Percentiles rank a stretch among this genome's conserved stretches.
Conservation (phyloP, 805 yeast species). For the Candida easanensis region DNA sequence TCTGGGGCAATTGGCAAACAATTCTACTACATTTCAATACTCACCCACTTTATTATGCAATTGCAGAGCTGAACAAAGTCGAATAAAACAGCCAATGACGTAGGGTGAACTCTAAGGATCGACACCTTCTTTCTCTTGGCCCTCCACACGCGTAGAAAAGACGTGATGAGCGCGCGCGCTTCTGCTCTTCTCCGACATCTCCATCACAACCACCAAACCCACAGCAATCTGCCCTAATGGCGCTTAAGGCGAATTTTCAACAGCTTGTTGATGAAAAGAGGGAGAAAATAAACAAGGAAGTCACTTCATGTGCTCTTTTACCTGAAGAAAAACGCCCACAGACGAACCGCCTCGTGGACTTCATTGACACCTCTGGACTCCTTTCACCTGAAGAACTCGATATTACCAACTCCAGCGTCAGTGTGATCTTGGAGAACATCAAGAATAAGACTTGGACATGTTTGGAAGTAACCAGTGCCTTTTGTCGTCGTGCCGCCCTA, state of each 20-base stretch:
- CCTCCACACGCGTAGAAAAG: not conserved
- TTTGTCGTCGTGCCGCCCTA: constrained; percentile 54
- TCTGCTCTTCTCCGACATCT: constrained; percentile 1
- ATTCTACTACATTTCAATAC: too few species aligned
- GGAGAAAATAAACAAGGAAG: not conserved
- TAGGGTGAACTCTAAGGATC: too few species aligned
- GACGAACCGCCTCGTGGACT: not conserved
- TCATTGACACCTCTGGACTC: not conserved
- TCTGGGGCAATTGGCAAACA: too few species aligned
- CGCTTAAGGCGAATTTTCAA: not conserved
- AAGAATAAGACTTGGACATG: constrained; percentile 34
- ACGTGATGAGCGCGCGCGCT: not conserved
- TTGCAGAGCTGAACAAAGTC: too few species aligned
- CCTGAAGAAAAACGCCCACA: not conserved
- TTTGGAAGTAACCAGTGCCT: constrained; percentile 47
- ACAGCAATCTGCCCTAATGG: not conserved
- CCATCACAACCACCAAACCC: not conserved
- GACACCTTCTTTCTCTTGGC: too few species aligned
- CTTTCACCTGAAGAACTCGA: constrained; percentile 29
- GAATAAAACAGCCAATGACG: too few species aligned
- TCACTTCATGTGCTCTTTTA: not conserved
- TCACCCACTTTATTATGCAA: too few species aligned
- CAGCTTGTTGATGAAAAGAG: not conserved
- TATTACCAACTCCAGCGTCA: constrained; percentile 37
- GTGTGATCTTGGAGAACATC: constrained; percentile 28